A percentile compares a stretch with the other conserved stretches of the same genome.
phyloP scores from a whole-genome alignment of 208 protist genomes.

The Wallacemonas sp. region DNA sequence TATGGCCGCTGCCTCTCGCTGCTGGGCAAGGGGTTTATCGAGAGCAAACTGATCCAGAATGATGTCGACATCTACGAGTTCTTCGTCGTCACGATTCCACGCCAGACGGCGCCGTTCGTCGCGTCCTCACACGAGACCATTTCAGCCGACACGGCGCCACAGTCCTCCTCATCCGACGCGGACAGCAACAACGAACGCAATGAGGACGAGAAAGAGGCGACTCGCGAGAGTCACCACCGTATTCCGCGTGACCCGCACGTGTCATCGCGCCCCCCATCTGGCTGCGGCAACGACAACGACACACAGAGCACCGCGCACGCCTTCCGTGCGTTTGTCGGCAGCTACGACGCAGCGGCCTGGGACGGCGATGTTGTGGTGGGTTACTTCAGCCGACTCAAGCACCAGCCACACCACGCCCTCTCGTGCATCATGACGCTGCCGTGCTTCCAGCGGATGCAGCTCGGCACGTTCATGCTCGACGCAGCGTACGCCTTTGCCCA shows the following conservation, averaged over 20 bases:
- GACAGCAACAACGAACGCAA: too few relatives aligned
- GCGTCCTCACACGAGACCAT: background rate
- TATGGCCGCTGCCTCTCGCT: constrained; percentile 62
- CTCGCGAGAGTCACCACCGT: too few relatives aligned
- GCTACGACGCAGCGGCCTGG: constrained; percentile 57
- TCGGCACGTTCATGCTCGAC: constrained; percentile 62
- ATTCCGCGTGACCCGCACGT: too few relatives aligned
- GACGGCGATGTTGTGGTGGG: constrained; percentile 57
- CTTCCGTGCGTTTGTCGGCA: constrained; percentile 35
- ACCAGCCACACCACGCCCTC: constrained; percentile 58
- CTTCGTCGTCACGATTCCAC: constrained; percentile 59
- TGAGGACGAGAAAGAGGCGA: too few relatives aligned
- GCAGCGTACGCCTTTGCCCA: constrained; percentile 55
- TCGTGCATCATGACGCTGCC: constrained; percentile 73
- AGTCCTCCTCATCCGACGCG: too few relatives aligned
- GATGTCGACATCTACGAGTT: constrained; percentile 85
- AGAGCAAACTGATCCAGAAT: constrained; percentile 67
- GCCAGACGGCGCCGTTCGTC: constrained; percentile 43
- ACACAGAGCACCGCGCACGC: constrained; percentile 3
- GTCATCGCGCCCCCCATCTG: too few relatives aligned
- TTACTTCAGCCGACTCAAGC: constrained; percentile 73
- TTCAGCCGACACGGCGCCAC: background rate
- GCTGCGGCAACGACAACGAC: background rate
- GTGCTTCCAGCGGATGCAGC: constrained; percentile 54
- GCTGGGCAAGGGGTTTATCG: constrained; percentile 63